Conservation (phyloP, 495 filamentous ascomycete species). For the Aspergillus panamensis region DNA sequence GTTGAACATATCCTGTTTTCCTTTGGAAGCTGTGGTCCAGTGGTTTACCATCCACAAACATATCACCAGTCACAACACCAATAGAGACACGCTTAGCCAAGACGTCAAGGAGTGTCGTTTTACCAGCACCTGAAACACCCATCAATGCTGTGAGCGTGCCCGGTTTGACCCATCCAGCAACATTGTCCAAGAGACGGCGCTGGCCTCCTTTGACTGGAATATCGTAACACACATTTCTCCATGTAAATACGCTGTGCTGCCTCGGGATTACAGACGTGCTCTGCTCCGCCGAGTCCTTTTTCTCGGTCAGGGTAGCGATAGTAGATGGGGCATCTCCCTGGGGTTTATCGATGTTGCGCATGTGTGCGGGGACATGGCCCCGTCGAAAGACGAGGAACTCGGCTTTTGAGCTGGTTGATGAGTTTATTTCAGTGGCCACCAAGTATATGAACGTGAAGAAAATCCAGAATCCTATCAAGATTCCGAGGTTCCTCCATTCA, state of each 20-base stretch:
- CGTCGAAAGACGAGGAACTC: constrained; percentile 44
- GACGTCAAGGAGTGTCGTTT: constrained; percentile 63
- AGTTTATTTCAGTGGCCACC: constrained; percentile 44
- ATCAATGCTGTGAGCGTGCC: constrained; percentile 68
- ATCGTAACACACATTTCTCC: constrained; percentile 70
- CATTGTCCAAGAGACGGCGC: constrained; percentile 56
- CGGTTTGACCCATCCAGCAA: constrained; percentile 65
- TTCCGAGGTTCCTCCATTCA: constrained; percentile 64
- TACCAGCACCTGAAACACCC: constrained; percentile 60
- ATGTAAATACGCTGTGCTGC: constrained; percentile 64
- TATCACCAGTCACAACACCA: constrained; percentile 52
- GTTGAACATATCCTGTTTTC: constrained; percentile 90
- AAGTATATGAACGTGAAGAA: constrained; percentile 56
- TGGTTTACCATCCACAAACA: constrained; percentile 51
- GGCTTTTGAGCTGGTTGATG: constrained; percentile 40
- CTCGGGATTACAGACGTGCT: constrained; percentile 41
- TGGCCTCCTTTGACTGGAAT: constrained; percentile 59
- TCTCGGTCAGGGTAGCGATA: constrained; percentile 16
- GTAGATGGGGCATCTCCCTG: constrained; percentile 16
- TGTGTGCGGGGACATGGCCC: constrained; percentile 36
- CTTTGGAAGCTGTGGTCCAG: constrained; percentile 79
- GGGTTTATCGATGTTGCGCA: constrained; percentile 32
- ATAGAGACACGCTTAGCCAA: constrained; percentile 53
- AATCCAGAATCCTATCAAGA: constrained; percentile 60
- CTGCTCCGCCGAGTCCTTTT: constrained; percentile 25